Evolutionary conservation across 768 basidiomycete species (phyloP).

Genomic region (Dendrothele bispora): DNA sequence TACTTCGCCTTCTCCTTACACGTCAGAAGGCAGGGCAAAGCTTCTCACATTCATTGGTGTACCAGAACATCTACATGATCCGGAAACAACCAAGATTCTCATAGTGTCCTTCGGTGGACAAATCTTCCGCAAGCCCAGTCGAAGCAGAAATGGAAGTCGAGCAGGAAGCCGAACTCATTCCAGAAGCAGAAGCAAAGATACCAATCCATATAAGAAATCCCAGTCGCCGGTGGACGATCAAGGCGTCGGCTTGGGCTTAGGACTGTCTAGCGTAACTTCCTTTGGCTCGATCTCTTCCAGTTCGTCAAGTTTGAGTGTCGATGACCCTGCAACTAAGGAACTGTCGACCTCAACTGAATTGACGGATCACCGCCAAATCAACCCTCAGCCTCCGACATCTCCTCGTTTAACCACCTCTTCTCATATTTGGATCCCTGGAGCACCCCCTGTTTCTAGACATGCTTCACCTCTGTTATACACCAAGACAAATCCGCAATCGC

Average conservation of each 20-base stretch:
- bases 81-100: constrained; percentile 54
- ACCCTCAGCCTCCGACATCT: constrained; percentile 13
- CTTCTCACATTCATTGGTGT: constrained; percentile 63
- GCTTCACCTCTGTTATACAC: constrained; percentile 8
- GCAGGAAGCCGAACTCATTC: constrained; percentile 35
- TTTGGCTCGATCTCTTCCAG: too few relatives aligned
- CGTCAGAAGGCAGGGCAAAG: constrained; percentile 46
- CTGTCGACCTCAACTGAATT: background rate
- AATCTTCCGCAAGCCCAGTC: constrained; percentile 53
- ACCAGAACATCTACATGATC: constrained; percentile 48
- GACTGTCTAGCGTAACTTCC: too few relatives aligned
- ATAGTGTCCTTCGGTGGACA: constrained; percentile 84
- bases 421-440: constrained; percentile 59
- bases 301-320: background rate
- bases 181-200: constrained; percentile 17
- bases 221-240: background rate
- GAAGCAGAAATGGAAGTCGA: constrained; percentile 21
- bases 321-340: background rate
- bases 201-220: constrained; percentile 8
- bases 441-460: constrained; percentile 49
- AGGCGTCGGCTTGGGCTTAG: too few relatives aligned
- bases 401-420: constrained; percentile 48
- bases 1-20: constrained; percentile 43
- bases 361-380: constrained; percentile 10
- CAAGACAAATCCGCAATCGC: constrained; percentile 10